Percentiles rank a stretch among this genome's conserved stretches.
Evolutionary conservation across 2,329 filamentous ascomycete genomes (phyloP).

Genomic region (Cryphonectria japonica): DNA sequence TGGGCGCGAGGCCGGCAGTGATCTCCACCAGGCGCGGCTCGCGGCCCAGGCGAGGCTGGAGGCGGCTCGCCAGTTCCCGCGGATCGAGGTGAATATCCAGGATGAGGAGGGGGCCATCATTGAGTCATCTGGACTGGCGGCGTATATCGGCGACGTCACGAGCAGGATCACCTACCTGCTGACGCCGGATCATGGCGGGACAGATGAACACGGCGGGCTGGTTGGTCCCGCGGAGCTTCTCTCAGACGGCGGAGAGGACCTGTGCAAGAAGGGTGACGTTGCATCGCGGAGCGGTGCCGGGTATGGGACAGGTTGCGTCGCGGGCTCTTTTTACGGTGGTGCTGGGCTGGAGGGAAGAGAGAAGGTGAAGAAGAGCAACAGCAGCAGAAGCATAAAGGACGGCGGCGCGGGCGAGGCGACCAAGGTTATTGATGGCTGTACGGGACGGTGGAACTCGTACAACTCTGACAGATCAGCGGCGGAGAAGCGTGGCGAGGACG

Average conservation of each 20-base stretch:
- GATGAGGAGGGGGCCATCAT: conserved; percentile 55
- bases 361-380: conserved; percentile 29
- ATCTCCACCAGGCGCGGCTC: conserved; percentile 58
- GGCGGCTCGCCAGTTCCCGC: conserved; percentile 55
- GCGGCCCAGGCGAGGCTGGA: conserved; percentile 70
- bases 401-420: conserved; percentile 6
- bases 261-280: conserved; percentile 31
- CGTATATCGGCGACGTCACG: conserved; percentile 63
- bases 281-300: conserved; percentile 23
- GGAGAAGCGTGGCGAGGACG: conserved; percentile 39
- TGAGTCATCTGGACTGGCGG: conserved; percentile 59
- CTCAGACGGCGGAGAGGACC: conserved; percentile 50
- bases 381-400: conserved; percentile 26
- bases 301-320: conserved; percentile 22
- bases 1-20: conserved; percentile 39
- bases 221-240: conserved; percentile 57
- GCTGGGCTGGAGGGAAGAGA: conserved; percentile 20
- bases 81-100: conserved; percentile 62
- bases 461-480: conserved; percentile 30
- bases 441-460: conserved; percentile 41
- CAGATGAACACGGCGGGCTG: conserved; percentile 60
- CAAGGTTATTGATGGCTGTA: conserved; percentile 37
- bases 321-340: conserved; percentile 29
- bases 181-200: conserved; percentile 58
- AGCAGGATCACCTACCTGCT: conserved; percentile 66